A percentile compares a stretch with the other conserved stretches of the same genome.
These are phyloP conservation scores for Hansenula anomala DNA, from an alignment of 1,139 yeast species.

Conservation along the genomic window DNA sequence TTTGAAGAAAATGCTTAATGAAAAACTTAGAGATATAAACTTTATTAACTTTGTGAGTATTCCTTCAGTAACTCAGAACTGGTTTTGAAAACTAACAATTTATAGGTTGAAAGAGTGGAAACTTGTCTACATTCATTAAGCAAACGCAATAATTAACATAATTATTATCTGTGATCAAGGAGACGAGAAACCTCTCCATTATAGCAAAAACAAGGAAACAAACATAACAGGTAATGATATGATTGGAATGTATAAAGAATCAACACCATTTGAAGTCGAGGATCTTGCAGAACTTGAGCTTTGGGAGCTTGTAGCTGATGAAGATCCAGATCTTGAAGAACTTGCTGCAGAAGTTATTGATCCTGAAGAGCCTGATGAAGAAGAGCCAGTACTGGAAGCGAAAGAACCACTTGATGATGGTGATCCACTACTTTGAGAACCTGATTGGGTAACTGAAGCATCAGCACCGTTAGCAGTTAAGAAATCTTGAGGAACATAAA, in stretches of 20 bases:
- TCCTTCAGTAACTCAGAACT: too few species aligned
- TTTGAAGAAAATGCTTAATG: conserved; percentile 11
- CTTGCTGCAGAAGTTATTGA: background rate
- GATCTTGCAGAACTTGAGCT: background rate
- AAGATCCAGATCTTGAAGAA: background rate
- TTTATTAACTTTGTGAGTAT: conserved; percentile 17
- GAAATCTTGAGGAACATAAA: conserved; percentile 35
- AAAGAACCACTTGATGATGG: background rate
- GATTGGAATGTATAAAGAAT: conserved; percentile 8
- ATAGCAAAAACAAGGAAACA: conserved; percentile 5
- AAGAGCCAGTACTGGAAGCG: background rate
- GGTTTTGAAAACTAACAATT: background rate
- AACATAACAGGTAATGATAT: conserved; percentile 9
- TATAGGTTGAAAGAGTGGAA: conserved; percentile 13
- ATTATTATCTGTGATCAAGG: too few species aligned
- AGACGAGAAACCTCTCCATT: too few species aligned
- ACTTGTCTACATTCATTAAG: conserved; percentile 5
- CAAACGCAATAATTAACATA: too few species aligned
- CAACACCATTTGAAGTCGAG: conserved; percentile 6
- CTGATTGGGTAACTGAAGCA: background rate
- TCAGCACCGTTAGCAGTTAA: conserved; percentile 10
- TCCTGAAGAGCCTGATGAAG: conserved; percentile 1
- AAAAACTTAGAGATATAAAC: conserved; percentile 16
- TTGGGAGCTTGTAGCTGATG: background rate
- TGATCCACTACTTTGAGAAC: background rate